Percentiles rank a stretch among this genome's conserved stretches.
Conservation (phyloP, 2,329 filamentous ascomycete species). For the Emydomyces testavorans region DNA sequence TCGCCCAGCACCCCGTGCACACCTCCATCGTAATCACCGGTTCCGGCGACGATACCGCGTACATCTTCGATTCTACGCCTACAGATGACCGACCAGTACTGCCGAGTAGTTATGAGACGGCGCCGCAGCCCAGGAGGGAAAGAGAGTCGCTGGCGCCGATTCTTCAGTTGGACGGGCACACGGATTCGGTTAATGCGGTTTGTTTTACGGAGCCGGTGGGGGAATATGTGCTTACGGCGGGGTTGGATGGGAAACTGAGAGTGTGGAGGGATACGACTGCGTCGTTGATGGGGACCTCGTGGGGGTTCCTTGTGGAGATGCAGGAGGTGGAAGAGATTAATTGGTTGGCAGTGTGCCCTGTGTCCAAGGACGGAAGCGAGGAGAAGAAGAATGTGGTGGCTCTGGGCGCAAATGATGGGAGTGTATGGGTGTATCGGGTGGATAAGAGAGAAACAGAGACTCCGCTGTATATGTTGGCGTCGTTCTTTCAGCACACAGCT, state of each 20-base stretch:
- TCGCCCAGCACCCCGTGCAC: constrained; percentile 78
- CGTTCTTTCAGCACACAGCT: constrained; percentile 81
- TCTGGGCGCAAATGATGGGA: constrained; percentile 78
- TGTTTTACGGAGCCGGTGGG: constrained; percentile 73
- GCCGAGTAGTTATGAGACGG: constrained; percentile 61
- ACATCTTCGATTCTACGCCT: constrained; percentile 68
- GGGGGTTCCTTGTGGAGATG: constrained; percentile 60
- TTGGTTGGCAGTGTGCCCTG: constrained; percentile 71
- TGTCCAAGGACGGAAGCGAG: constrained; percentile 33
- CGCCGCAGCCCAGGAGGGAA: constrained; percentile 49
- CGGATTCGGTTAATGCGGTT: constrained; percentile 79
- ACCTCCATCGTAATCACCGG: constrained; percentile 75
- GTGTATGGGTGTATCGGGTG: constrained; percentile 91
- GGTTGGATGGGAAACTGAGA: constrained; percentile 72
- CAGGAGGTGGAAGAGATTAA: constrained; percentile 93
- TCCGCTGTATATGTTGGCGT: constrained; percentile 71
- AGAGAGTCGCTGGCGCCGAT: constrained; percentile 52
- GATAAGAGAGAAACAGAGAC: constrained; percentile 50
- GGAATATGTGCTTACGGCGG: constrained; percentile 74
- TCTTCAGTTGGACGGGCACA: constrained; percentile 75
- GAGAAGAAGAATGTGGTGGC: constrained; percentile 70
- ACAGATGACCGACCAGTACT: constrained; percentile 51
- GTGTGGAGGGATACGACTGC: constrained; percentile 49
- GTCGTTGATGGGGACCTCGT: constrained; percentile 41
- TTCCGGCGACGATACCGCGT: constrained; percentile 74